Evolutionary conservation across 2,329 filamentous ascomycete species (phyloP).

Genomic region (Fusarium mexicanum): DNA sequence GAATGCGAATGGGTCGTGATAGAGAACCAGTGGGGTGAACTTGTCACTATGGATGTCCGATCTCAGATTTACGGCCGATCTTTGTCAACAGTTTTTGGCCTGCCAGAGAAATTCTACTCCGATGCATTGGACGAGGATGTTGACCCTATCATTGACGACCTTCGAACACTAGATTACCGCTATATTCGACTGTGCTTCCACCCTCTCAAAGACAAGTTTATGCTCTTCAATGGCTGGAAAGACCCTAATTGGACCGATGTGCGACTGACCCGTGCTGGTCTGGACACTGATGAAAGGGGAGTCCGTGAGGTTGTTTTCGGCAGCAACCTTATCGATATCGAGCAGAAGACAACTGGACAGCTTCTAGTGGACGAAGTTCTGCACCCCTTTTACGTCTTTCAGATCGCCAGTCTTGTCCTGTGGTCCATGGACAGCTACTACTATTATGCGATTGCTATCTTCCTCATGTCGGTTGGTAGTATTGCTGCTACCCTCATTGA

Average conservation of each 20-base stretch:
- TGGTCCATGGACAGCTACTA: slow-evolving; percentile 98
- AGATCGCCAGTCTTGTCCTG: slow-evolving; percentile 90
- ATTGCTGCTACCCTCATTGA: slow-evolving; percentile 90
- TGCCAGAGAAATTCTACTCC: slow-evolving; percentile 67
- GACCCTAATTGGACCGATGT: slow-evolving; percentile 89
- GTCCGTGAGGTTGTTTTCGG: slow-evolving; percentile 88
- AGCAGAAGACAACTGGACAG: slow-evolving; percentile 85
- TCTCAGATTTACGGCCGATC: slow-evolving; percentile 63
- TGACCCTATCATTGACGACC: slow-evolving; percentile 77
- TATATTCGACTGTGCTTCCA: slow-evolving; percentile 96
- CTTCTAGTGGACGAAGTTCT: slow-evolving; percentile 93
- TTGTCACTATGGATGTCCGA: slow-evolving; percentile 77
- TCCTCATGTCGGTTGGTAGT: slow-evolving; percentile 91
- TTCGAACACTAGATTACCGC: slow-evolving; percentile 88
- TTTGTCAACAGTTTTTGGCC: slow-evolving; percentile 73
- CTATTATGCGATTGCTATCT: slow-evolving; percentile 96
- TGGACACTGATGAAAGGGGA: slow-evolving; percentile 89
- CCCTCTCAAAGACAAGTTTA: slow-evolving; percentile 86
- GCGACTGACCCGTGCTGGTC: slow-evolving; percentile 76
- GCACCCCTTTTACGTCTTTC: slow-evolving; percentile 98
- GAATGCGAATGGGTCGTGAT: slow-evolving; percentile 92
- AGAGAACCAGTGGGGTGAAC: slow-evolving; percentile 98
- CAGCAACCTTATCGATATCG: slow-evolving; percentile 88
- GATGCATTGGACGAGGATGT: slow-evolving; percentile 67
- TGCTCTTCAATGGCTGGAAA: slow-evolving; percentile 90